These are phyloP conservation scores for Sporisorium reilianum DNA, from an alignment of 1,284 basidiomycete species.

Conservation along the genomic window DNA sequence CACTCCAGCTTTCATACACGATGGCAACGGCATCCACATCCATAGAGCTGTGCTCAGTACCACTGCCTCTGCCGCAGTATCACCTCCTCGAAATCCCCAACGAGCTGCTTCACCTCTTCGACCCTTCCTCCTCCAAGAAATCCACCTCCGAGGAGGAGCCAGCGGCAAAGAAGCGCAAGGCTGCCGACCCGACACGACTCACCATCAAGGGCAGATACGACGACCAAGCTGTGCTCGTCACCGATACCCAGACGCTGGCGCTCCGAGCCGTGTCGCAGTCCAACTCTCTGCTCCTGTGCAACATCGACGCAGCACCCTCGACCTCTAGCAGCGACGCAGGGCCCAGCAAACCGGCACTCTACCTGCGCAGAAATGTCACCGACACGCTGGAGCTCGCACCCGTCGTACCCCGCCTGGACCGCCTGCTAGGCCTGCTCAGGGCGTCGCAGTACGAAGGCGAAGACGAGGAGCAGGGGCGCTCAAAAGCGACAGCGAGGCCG, in stretches of 20 bases:
- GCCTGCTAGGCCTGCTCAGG: conserved; percentile 55
- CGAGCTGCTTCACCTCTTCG: conserved; percentile 48
- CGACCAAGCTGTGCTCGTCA: conserved; percentile 65
- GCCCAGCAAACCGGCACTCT: conserved; percentile 26
- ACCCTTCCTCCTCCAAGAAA: conserved; percentile 17
- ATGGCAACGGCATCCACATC: conserved; percentile 22
- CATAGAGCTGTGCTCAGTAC: conserved; percentile 31
- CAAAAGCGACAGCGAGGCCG: conserved; percentile 2
- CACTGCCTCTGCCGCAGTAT: conserved; percentile 40
- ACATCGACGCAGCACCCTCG: conserved; percentile 25
- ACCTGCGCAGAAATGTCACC: conserved; percentile 51
- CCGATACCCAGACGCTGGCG: conserved; percentile 54
- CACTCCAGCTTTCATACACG: neutral
- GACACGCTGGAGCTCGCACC: conserved; percentile 61
- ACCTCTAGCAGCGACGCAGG: conserved; percentile 2
- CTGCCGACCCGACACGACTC: conserved; percentile 26
- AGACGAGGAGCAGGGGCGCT: conserved; percentile 31
- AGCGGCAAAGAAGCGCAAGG: conserved; percentile 36
- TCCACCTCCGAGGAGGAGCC: conserved; percentile 13
- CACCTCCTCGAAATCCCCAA: conserved; percentile 54
- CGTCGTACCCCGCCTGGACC: conserved; percentile 53
- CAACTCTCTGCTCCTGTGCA: conserved; percentile 63
- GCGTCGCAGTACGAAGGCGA: conserved; percentile 54
- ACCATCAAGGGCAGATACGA: conserved; percentile 62
- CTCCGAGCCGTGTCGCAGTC: conserved; percentile 63